Evolutionary conservation across 2,329 filamentous ascomycete genomes (phyloP), one percentile per base, ranked within the genome.

Genomic region (Trichophyton benhamiae): DNA sequence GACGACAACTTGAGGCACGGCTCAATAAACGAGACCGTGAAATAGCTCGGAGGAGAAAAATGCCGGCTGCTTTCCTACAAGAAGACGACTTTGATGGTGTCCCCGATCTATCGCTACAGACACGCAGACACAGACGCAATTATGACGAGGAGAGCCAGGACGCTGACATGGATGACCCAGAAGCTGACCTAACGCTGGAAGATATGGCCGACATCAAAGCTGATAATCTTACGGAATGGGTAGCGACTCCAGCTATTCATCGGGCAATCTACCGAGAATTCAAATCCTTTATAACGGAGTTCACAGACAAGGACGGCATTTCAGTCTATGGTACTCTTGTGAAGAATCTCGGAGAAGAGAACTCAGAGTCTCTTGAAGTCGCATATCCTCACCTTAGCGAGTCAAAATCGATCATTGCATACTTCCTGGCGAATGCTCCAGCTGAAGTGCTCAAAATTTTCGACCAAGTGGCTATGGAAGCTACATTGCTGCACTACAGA

Each of bases 281-380:
- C 83, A 96, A 95, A 74, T 87, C 89, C 2, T 99, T 99, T 78
- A 79, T 99, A 69, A 97, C 94, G 9, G 92, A 96, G 68, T 97
- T 95, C 73, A 96, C 87, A 4, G 94, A 99, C 70, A 85, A 91
- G 60, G 85, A 87, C 65, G 91, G 91, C 60, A 87, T 85, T 3
- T 99, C 94, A 0, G 91, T 99, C 58, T 99, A 99, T 72, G 94
- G 94, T 60, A 91, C 90, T 67, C 88, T 91, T 61, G 95, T 99
- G 66, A 85, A 90, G 67, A 96, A 89, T 0, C 84, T 99, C n/a
- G 95, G 94, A 78, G 92, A 97, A 75, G 82, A 96, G 72, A 99
- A 99, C 73, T 90, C 91, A 57, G 95, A 97, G 76, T 91, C 92
- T 44, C 83, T 99, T 2, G 94, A 99, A 72, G 91, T 99, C 53